Percentiles rank a stretch among this genome's conserved stretches.
These are phyloP conservation scores for Fusarium transvaalense DNA, from an alignment of 2,329 filamentous ascomycete species.

Conservation along the genomic window DNA sequence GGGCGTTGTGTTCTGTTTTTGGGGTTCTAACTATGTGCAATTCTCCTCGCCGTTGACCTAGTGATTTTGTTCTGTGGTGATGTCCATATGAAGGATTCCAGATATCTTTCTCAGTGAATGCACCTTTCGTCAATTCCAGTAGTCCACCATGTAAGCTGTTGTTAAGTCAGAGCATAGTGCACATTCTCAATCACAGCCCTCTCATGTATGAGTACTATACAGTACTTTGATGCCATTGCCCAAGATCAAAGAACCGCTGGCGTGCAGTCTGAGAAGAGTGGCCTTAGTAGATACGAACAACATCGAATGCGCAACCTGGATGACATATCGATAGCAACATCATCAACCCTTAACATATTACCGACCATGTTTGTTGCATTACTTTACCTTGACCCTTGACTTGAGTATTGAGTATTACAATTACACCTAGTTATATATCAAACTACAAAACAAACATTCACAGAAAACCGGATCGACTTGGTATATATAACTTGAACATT, in stretches of 20 bases:
- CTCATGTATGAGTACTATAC: no score
- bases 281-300: neutral
- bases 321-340: neutral
- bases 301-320: no score
- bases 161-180: neutral
- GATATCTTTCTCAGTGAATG: neutral
- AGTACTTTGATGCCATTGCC: neutral
- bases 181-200: neutral
- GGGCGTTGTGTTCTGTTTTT: slow-evolving; percentile 21
- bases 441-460: neutral
- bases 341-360: no score
- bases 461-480: neutral
- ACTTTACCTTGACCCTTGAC: no score
- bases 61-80: slow-evolving; percentile 3
- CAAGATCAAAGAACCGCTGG: neutral
- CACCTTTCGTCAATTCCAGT: neutral
- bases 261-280: no score
- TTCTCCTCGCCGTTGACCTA: slow-evolving; percentile 15
- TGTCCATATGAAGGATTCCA: neutral
- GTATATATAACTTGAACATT: slow-evolving; percentile 31
- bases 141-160: neutral
- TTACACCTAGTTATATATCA: neutral
- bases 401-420: neutral
- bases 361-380: no score
- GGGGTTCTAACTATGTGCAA: slow-evolving; percentile 27